A percentile compares a stretch with the other conserved stretches of the same genome.
phyloP scores from a whole-genome alignment of 2,329 filamentous ascomycete genomes.

The Penicillium sclerotiorum region DNA sequence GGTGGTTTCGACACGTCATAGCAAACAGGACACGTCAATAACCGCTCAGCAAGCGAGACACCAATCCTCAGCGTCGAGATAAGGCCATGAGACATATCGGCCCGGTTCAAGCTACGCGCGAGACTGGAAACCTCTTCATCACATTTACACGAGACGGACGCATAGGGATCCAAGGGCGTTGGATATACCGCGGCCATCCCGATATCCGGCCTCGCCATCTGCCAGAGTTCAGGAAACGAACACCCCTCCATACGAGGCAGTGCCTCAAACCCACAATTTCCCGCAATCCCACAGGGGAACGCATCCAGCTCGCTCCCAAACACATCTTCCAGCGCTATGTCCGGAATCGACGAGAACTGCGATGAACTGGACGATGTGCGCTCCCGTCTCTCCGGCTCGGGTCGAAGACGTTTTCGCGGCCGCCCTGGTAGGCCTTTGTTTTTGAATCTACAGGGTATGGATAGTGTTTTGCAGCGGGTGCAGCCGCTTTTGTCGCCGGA shows the following conservation, averaged over 20 bases:
- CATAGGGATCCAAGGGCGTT: too few species aligned
- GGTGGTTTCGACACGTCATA: constrained; percentile 34
- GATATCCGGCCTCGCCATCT: constrained; percentile 3
- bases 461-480: constrained; percentile 26
- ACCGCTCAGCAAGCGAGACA: constrained; percentile 18
- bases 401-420: constrained; percentile 27
- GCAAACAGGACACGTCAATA: constrained; percentile 29
- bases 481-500: constrained; percentile 32
- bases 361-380: constrained; percentile 15
- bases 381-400: constrained; percentile 13
- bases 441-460: constrained; percentile 30
- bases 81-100: constrained; percentile 20
- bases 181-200: too few species aligned
- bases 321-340: constrained; percentile 5
- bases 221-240: constrained; percentile 21
- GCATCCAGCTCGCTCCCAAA: constrained; percentile 14
- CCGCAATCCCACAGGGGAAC: constrained; percentile 20
- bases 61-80: constrained; percentile 22
- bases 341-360: constrained; percentile 4
- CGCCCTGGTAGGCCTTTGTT: constrained; percentile 31
- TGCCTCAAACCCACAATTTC: constrained; percentile 23
- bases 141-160: constrained; percentile 26
- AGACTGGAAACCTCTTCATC: constrained; percentile 24
- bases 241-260: constrained; percentile 18
- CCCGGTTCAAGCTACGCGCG: constrained; percentile 21